phyloP scores from a whole-genome alignment of 1,139 yeast species.

The Tardiomyces depauwii region DNA sequence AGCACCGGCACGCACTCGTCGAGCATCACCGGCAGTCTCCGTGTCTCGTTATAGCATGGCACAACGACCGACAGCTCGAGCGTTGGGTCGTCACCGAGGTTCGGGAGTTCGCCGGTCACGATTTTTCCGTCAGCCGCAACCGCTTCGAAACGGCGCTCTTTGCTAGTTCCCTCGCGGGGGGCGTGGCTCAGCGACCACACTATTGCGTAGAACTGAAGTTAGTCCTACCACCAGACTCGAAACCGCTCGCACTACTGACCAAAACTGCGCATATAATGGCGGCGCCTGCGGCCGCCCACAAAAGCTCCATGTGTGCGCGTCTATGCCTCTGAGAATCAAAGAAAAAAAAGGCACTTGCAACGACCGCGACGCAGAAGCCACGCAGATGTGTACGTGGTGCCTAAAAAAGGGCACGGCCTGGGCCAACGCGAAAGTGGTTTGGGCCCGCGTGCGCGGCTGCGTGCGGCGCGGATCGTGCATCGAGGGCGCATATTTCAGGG shows the following conservation, averaged over 20 bases:
- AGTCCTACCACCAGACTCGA: not conserved
- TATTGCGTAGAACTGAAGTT: not conserved
- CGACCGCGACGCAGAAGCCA: not conserved
- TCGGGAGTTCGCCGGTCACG: constrained; percentile 36
- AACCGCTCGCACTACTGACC: not conserved
- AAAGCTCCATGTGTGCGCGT: not conserved
- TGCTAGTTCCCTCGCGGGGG: not conserved
- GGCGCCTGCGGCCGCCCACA: not conserved
- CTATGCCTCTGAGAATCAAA: not conserved
- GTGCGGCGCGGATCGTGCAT: not conserved
- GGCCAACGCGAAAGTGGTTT: not conserved
- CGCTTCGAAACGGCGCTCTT: not conserved
- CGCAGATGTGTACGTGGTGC: not conserved
- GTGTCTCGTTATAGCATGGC: constrained; percentile 85
- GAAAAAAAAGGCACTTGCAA: not conserved
- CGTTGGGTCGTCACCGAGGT: constrained; percentile 6
- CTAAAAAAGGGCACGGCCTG: too few species aligned
- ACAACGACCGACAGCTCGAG: constrained; percentile 63
- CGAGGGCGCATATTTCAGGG: not conserved
- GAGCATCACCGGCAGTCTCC: constrained; percentile 62
- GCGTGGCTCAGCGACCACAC: not conserved
- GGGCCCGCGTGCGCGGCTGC: not conserved
- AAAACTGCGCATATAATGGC: not conserved
- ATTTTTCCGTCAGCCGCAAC: not conserved
- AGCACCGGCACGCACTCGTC: constrained; percentile 62